Percentiles rank a stretch among this genome's conserved stretches.
Evolutionary conservation across 805 yeast genomes (phyloP).

Genomic region (Ogataea pilisensis): DNA sequence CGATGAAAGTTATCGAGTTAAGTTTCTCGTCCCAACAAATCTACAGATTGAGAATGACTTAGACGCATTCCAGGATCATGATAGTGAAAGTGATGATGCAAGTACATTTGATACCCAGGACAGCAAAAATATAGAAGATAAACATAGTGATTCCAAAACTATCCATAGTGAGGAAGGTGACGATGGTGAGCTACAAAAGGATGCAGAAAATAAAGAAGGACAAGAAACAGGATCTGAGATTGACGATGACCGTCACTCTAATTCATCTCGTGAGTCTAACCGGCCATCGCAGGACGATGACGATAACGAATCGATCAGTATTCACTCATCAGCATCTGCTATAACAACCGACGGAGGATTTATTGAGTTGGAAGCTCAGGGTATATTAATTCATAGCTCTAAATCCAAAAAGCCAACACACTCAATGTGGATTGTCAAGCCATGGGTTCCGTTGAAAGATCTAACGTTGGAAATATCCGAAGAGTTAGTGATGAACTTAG

Average conservation of each 20-base stretch:
- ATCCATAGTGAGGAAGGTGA: not conserved
- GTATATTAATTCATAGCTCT: conserved; percentile 70
- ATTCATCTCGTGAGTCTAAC: not conserved
- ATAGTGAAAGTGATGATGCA: conserved; percentile 16
- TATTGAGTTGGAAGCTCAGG: conserved; percentile 88
- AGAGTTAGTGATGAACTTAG: conserved; percentile 67
- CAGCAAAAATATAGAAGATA: conserved; percentile 2
- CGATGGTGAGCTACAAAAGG: not conserved
- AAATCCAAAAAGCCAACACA: conserved; percentile 60
- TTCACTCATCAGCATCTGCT: conserved; percentile 28
- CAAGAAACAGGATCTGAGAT: not conserved
- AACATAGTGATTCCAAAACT: not conserved
- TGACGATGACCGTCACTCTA: not conserved
- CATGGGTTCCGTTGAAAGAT: conserved; percentile 59
- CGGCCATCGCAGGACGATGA: conserved; percentile 1
- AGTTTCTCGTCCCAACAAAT: conserved; percentile 50
- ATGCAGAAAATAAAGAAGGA: not conserved
- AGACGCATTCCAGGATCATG: conserved; percentile 11
- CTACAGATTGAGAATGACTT: too few species aligned
- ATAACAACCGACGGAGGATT: conserved; percentile 56
- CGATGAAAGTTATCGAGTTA: conserved; percentile 73
- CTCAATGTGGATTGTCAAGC: conserved; percentile 91
- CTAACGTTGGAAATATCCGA: conserved; percentile 67
- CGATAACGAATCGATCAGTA: conserved; percentile 24
- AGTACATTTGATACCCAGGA: conserved; percentile 5